phyloP scores from a whole-genome alignment of 2,329 filamentous ascomycete species.

The Fusarium buharicum region DNA sequence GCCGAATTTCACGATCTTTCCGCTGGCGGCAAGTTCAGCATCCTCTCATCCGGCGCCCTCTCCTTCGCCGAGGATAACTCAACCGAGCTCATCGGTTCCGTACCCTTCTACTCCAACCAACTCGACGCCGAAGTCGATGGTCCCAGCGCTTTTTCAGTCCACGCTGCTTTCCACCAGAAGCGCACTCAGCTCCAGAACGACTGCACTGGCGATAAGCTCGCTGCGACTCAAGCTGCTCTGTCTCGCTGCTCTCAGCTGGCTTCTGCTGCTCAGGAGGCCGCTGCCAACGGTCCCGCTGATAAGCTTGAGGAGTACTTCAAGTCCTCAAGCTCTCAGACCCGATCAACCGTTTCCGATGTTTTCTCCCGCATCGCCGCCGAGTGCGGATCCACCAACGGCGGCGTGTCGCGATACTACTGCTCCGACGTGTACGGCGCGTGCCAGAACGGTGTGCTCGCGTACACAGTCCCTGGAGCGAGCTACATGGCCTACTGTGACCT shows the following conservation, averaged over 20 bases:
- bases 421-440: conserved; percentile 66
- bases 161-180: conserved; percentile 60
- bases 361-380: conserved; percentile 63
- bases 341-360: conserved; percentile 63
- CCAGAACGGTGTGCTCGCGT: conserved; percentile 64
- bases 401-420: conserved; percentile 67
- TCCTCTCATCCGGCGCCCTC: conserved; percentile 66
- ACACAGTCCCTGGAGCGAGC: conserved; percentile 65
- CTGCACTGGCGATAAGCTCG: conserved; percentile 62
- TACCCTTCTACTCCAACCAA: conserved; percentile 69
- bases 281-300: conserved; percentile 58
- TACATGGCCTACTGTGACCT: conserved; percentile 71
- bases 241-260: conserved; percentile 65
- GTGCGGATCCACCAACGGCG: conserved; percentile 61
- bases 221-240: conserved; percentile 61
- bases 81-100: conserved; percentile 63
- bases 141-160: conserved; percentile 60
- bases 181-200: conserved; percentile 63
- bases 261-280: conserved; percentile 61
- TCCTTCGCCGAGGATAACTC: conserved; percentile 63
- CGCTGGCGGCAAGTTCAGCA: conserved; percentile 63
- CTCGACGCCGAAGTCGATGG: conserved; percentile 68
- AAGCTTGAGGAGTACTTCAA: conserved; percentile 73
- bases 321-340: conserved; percentile 57
- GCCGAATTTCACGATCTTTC: conserved; percentile 65